Evolutionary conservation across 345 rosid species (phyloP).

Genomic region (Citrus maxima): DNA sequence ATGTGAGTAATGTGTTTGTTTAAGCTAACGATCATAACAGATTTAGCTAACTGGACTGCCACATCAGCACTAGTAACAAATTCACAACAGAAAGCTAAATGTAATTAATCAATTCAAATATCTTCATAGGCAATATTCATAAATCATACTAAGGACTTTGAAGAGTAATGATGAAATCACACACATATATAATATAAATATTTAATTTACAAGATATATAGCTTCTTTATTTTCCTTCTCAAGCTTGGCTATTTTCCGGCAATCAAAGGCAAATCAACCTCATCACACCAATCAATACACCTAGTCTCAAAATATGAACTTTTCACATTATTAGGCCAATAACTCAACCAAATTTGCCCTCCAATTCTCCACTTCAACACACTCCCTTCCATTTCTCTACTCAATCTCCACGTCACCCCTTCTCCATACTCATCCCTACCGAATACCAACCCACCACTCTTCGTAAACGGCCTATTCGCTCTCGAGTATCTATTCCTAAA

Average conservation of each 20-base stretch:
- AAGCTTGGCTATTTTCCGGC: conserved; percentile 16
- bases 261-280: conserved; percentile 79
- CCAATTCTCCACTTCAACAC: conserved; percentile 90
- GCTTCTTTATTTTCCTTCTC: not conserved
- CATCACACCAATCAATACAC: conserved; percentile 84
- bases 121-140: too few species aligned
- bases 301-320: conserved; percentile 65
- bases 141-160: too few species aligned
- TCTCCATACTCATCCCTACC: conserved; percentile 77
- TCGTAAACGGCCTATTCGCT: conserved; percentile 53
- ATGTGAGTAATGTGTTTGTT: too few species aligned
- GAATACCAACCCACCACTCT: conserved; percentile 69
- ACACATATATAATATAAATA: rapidly evolving
- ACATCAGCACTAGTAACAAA: too few species aligned
- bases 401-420: conserved; percentile 69
- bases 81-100: too few species aligned
- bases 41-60: too few species aligned
- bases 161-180: too few species aligned
- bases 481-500: conserved; percentile 19
- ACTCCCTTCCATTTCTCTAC: conserved; percentile 89
- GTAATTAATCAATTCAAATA: too few species aligned
- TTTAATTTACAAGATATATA: too few species aligned
- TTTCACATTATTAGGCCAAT: conserved; percentile 56
- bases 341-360: conserved; percentile 72
- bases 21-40: too few species aligned